phyloP scores from a whole-genome alignment of 306 rosid species.

The Phaseolus lunatus region DNA sequence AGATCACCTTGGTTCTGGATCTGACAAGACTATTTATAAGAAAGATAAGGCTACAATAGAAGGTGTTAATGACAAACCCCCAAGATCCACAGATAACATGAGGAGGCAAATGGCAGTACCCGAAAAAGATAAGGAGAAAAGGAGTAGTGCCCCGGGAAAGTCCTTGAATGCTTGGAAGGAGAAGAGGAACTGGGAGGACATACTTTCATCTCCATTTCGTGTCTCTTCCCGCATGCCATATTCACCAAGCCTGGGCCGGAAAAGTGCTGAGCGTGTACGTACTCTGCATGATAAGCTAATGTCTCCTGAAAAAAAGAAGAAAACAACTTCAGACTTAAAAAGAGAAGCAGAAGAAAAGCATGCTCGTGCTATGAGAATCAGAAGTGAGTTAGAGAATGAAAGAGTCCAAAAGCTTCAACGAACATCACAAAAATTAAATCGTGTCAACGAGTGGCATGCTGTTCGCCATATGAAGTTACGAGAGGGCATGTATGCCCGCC shows the following conservation, averaged over 20 bases:
- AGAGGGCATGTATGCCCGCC: conserved; percentile 98
- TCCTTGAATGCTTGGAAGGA: conserved; percentile 99
- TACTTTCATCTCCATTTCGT: conserved; percentile 88
- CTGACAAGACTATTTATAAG: conserved; percentile 65
- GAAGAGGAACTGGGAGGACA: conserved; percentile 95
- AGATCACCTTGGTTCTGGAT: conserved; percentile 66
- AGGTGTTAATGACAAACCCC: conserved; percentile 60
- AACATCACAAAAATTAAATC: conserved; percentile 82
- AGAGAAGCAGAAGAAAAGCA: conserved; percentile 96
- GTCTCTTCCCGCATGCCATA: conserved; percentile 82
- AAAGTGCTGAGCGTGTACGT: conserved; percentile 92
- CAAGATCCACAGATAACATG: conserved; percentile 58
- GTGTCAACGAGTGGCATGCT: conserved; percentile 94
- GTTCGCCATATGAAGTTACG: conserved; percentile 91
- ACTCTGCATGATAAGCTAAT: conserved; percentile 89
- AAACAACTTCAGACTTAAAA: conserved; percentile 80
- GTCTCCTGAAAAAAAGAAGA: conserved; percentile 98
- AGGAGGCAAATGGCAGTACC: conserved; percentile 60
- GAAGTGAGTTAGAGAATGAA: conserved; percentile 92
- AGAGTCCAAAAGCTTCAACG: conserved; percentile 97
- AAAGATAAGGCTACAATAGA: conserved; percentile 65
- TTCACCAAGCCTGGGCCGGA: conserved; percentile 87
- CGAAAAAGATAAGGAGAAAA: conserved; percentile 86
- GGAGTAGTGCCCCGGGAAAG: conserved; percentile 69
- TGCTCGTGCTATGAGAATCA: conserved; percentile 95